Percentiles rank a stretch among this genome's conserved stretches.
Conservation (phyloP, 2,329 filamentous ascomycete species). For the Penicillium sp. region DNA sequence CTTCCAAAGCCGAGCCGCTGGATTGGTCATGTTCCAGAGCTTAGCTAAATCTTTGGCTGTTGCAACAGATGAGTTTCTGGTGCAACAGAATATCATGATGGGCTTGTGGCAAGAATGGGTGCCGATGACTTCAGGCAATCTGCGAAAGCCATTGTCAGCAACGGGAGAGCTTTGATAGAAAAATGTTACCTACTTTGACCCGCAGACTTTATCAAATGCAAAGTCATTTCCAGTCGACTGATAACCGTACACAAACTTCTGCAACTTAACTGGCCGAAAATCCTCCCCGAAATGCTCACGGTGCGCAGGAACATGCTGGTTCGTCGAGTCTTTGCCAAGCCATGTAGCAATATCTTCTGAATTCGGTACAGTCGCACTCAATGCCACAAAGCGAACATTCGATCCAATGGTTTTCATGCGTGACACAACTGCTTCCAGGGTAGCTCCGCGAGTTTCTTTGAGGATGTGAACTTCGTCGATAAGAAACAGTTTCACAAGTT, state of each 20-base stretch:
- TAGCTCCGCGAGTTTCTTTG: slow-evolving; percentile 77
- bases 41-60: slow-evolving; percentile 71
- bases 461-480: slow-evolving; percentile 89
- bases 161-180: background rate
- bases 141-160: slow-evolving; percentile 35
- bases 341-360: slow-evolving; percentile 77
- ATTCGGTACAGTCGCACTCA: slow-evolving; percentile 85
- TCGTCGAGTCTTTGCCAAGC: slow-evolving; percentile 69
- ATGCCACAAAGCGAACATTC: slow-evolving; percentile 75
- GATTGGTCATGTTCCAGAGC: slow-evolving; percentile 61
- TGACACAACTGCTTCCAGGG: slow-evolving; percentile 80
- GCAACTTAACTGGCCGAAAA: slow-evolving; percentile 75
- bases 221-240: slow-evolving; percentile 69
- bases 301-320: slow-evolving; percentile 65
- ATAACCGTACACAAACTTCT: slow-evolving; percentile 77
- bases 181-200: slow-evolving; percentile 54
- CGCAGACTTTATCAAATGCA: slow-evolving; percentile 72
- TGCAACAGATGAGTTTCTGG: slow-evolving; percentile 67
- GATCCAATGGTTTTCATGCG: slow-evolving; percentile 82
- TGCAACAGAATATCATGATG: slow-evolving; percentile 82
- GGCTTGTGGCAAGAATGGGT: slow-evolving; percentile 73
- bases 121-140: slow-evolving; percentile 67
- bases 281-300: slow-evolving; percentile 76
- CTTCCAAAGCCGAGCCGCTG: slow-evolving; percentile 65
- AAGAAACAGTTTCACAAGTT: slow-evolving; percentile 75